phyloP scores from a whole-genome alignment of 2,329 filamentous ascomycete genomes.

The Aspergillus pseudoviridinutans region DNA sequence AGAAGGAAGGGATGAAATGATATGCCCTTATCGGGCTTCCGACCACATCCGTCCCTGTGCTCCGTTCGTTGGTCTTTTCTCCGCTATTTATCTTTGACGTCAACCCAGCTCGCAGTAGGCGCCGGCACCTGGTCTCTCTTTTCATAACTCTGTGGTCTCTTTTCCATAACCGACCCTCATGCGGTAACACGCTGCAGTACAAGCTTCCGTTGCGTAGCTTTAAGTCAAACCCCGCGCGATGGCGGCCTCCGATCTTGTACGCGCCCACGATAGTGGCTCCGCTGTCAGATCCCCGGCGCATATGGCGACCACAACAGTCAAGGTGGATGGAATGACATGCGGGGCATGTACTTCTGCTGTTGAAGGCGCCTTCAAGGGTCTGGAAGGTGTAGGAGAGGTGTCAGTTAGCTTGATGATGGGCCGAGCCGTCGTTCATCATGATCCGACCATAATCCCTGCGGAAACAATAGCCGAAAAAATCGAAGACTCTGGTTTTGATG shows the following conservation, averaged over 20 bases:
- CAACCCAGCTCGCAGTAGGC: neutral
- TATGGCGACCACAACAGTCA: slow-evolving; percentile 86
- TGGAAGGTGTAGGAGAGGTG: slow-evolving; percentile 77
- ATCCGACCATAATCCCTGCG: slow-evolving; percentile 68
- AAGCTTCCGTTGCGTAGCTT: slow-evolving; percentile 14
- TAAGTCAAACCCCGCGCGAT: slow-evolving; percentile 14
- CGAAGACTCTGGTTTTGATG: slow-evolving; percentile 89
- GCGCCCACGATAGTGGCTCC: slow-evolving; percentile 14
- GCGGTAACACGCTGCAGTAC: slow-evolving; percentile 9
- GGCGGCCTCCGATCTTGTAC: slow-evolving; percentile 14
- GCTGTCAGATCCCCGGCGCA: slow-evolving; percentile 45
- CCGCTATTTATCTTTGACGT: neutral
- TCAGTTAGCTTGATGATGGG: slow-evolving; percentile 94
- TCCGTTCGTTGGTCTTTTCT: neutral
- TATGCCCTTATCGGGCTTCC: slow-evolving; percentile 1
- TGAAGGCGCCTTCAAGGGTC: slow-evolving; percentile 80
- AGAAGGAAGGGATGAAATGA: neutral
- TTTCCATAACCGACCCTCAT: slow-evolving; percentile 12
- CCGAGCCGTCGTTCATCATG: slow-evolving; percentile 88
- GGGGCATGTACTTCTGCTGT: slow-evolving; percentile 95
- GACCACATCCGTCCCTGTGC: slow-evolving; percentile 7
- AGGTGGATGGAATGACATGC: slow-evolving; percentile 82
- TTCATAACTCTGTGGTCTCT: neutral
- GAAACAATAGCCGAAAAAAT: slow-evolving; percentile 79
- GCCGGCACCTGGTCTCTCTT: neutral